Evolutionary conservation across 148 eudicot genomes (phyloP).

Genomic region (Heliosperma pusillum): DNA sequence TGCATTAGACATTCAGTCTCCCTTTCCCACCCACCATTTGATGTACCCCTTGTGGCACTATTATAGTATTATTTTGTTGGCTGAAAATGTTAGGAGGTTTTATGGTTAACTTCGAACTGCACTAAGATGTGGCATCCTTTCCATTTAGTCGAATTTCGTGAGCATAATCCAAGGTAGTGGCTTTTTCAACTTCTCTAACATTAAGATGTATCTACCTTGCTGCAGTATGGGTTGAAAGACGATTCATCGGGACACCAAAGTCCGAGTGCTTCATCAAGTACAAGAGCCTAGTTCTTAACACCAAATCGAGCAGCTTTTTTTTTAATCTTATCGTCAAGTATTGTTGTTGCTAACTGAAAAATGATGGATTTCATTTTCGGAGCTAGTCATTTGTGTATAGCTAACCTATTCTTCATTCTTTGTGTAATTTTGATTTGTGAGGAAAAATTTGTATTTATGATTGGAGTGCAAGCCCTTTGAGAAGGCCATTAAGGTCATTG

Average conservation of each 20-base stretch:
- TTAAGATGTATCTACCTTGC: conserved; percentile 1
- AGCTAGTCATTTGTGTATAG: conserved; percentile 18
- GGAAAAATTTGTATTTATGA: neutral
- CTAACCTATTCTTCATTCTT: conserved; percentile 26
- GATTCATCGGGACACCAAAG: conserved; percentile 16
- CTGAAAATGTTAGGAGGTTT: too few species aligned
- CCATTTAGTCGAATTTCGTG: too few species aligned
- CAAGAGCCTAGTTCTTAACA: conserved; percentile 7
- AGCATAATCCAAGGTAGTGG: neutral
- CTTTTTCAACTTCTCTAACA: neutral
- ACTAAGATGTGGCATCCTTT: too few species aligned
- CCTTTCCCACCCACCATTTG: too few species aligned
- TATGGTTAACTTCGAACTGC: too few species aligned
- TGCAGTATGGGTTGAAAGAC: conserved; percentile 26
- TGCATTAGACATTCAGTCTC: too few species aligned
- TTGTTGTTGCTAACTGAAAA: neutral
- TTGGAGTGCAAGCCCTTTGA: neutral
- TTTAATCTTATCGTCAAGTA: neutral
- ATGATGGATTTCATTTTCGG: neutral
- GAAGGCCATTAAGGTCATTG: neutral
- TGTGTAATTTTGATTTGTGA: conserved; percentile 3
- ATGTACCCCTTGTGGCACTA: too few species aligned
- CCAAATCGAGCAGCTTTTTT: neutral
- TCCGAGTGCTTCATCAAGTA: conserved; percentile 23
- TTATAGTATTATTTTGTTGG: too few species aligned